These are phyloP conservation scores for Speleostelium caveatum DNA, from an alignment of 78 protist genomes.

Conservation along the genomic window DNA sequence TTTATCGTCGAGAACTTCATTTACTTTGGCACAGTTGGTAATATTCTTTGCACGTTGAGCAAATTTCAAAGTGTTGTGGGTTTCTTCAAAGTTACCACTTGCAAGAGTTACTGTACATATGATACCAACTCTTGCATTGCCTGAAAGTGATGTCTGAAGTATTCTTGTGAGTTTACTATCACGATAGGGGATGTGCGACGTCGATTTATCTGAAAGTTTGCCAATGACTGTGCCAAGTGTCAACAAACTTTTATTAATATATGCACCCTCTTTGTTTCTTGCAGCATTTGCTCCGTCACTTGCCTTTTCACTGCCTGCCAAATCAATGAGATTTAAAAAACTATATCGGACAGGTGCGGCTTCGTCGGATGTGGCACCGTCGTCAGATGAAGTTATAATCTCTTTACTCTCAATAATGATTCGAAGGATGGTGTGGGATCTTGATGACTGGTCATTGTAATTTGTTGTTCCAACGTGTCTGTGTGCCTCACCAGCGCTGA, in stretches of 20 bases:
- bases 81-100: constrained; percentile 56
- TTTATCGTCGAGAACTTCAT: constrained; percentile 84
- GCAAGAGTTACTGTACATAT: constrained; percentile 71
- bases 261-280: constrained; percentile 90
- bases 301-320: constrained; percentile 93
- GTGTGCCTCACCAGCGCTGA: constrained; percentile 68
- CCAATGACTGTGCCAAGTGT: constrained; percentile 90
- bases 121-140: constrained; percentile 82
- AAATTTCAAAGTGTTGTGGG: constrained; percentile 86
- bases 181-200: constrained; percentile 85
- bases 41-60: constrained; percentile 91
- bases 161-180: constrained; percentile 89
- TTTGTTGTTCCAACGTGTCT: constrained; percentile 86
- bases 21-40: constrained; percentile 83
- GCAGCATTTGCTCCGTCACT: constrained; percentile 66
- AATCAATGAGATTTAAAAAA: constrained; percentile 89
- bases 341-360: constrained; percentile 25
- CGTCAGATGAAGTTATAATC: neutral
- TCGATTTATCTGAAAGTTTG: constrained; percentile 65
- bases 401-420: constrained; percentile 79
- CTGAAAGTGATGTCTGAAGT: constrained; percentile 84
- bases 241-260: constrained; percentile 89
- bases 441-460: constrained; percentile 89
- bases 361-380: neutral
- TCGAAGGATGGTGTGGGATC: constrained; percentile 95